A percentile compares a stretch with the other conserved stretches of the same genome.
Conservation (phyloP, 1,139 yeast genomes). For the Nematodospora anomalae region DNA sequence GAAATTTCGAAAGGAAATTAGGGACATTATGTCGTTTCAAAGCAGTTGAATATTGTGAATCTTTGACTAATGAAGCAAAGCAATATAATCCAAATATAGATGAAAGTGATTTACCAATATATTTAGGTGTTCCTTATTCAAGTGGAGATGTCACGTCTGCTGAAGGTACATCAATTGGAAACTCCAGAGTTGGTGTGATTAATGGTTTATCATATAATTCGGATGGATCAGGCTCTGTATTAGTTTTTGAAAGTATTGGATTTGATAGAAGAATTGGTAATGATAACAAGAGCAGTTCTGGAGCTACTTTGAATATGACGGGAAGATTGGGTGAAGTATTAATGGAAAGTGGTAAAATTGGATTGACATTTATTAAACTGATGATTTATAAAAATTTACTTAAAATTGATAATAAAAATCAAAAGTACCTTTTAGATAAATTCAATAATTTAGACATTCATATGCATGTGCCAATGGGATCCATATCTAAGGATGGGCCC, state of each 20-base stretch:
- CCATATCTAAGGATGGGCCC: conserved; percentile 89
- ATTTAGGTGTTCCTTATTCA: conserved; percentile 52
- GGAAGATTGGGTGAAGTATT: conserved; percentile 84
- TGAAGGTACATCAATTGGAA: conserved; percentile 26
- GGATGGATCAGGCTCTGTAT: conserved; percentile 83
- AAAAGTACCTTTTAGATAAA: conserved; percentile 35
- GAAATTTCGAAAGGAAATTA: conserved; percentile 70
- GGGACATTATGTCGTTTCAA: conserved; percentile 77
- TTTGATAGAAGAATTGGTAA: conserved; percentile 46
- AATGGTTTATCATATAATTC: conserved; percentile 88
- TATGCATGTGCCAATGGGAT: conserved; percentile 88
- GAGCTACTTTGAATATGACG: conserved; percentile 60
- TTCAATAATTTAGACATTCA: conserved; percentile 65
- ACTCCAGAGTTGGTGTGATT: conserved; percentile 66
- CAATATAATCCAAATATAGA: conserved; percentile 40
- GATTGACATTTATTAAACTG: conserved; percentile 70
- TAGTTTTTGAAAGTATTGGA: conserved; percentile 78
- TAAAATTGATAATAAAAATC: conserved; percentile 24
- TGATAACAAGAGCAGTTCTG: conserved; percentile 24
- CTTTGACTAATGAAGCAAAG: conserved; percentile 19
- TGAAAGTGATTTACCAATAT: conserved; percentile 46
- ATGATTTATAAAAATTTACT: conserved; percentile 42
- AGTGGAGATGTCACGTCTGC: conserved; percentile 19
- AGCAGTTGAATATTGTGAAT: conserved; percentile 71
- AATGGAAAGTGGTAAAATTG: conserved; percentile 80